These are phyloP conservation scores for Wallacemonas sp. DNA, from an alignment of 208 protist genomes.

Conservation along the genomic window DNA sequence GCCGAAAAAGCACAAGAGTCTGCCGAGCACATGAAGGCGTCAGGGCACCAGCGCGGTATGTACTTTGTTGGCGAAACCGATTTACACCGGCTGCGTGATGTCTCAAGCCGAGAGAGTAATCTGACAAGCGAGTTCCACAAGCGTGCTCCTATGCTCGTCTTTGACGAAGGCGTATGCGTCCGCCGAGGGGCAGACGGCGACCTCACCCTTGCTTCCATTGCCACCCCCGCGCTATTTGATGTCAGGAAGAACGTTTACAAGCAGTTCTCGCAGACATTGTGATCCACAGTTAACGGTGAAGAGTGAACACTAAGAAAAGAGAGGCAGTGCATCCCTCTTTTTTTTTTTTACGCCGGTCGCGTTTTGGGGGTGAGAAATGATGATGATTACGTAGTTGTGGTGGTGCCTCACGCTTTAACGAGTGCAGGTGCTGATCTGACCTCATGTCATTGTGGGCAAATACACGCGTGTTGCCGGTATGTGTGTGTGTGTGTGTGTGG, in stretches of 20 bases:
- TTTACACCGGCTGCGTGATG: constrained; percentile 57
- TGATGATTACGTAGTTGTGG: background rate
- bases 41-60: constrained; percentile 65
- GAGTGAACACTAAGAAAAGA: background rate
- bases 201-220: constrained; percentile 76
- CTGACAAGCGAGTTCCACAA: constrained; percentile 72
- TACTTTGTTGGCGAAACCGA: constrained; percentile 85
- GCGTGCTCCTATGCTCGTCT: constrained; percentile 78
- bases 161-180: constrained; percentile 76
- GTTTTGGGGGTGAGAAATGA: background rate
- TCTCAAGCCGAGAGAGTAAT: constrained; percentile 39
- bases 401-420: no score
- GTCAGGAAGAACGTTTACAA: constrained; percentile 72
- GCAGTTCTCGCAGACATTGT: constrained; percentile 78
- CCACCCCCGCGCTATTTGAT: constrained; percentile 71
- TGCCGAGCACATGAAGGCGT: constrained; percentile 47
- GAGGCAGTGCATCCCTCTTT: background rate
- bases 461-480: no score
- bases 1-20: constrained; percentile 51
- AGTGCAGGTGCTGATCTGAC: no score
- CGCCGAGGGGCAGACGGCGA: constrained; percentile 68
- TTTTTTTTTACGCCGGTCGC: background rate
- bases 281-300: constrained; percentile 7
- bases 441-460: no score
- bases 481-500: no score